phyloP scores from a whole-genome alignment of 116 monocot genomes.

The Papilionanthe hybrid region DNA sequence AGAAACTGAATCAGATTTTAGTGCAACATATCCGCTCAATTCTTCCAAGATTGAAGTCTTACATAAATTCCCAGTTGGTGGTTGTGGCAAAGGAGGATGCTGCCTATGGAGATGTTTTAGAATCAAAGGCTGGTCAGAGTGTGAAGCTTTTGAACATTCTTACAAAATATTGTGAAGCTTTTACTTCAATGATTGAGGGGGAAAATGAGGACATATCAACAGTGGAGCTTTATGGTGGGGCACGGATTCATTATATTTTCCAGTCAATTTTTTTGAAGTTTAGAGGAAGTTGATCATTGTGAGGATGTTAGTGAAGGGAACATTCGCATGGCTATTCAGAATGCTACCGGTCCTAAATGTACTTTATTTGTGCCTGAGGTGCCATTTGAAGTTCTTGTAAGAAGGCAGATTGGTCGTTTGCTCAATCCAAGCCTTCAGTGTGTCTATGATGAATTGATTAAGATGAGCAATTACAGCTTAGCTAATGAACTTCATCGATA shows the following conservation, averaged over 20 bases:
- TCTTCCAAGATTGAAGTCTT: constrained; percentile 88
- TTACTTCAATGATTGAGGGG: constrained; percentile 92
- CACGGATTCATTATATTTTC: neutral
- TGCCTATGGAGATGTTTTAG: constrained; percentile 81
- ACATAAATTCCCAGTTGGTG: constrained; percentile 83
- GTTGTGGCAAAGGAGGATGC: constrained; percentile 92
- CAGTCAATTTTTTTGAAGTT: too few relatives aligned
- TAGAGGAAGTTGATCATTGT: too few relatives aligned
- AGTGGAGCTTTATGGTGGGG: neutral
- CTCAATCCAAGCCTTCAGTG: constrained; percentile 97
- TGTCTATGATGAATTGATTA: constrained; percentile 94
- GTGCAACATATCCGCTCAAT: constrained; percentile 82
- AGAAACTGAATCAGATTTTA: constrained; percentile 97
- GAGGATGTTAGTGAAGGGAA: constrained; percentile 79
- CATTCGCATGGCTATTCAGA: constrained; percentile 91
- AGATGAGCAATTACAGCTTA: constrained; percentile 86
- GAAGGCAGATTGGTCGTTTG: constrained; percentile 84
- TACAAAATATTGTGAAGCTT: constrained; percentile 48
- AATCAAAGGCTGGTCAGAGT: constrained; percentile 54
- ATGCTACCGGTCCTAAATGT: constrained; percentile 39
- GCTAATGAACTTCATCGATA: constrained; percentile 75
- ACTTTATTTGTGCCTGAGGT: constrained; percentile 53
- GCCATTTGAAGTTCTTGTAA: constrained; percentile 90
- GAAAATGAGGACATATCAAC: constrained; percentile 93
- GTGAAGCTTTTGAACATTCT: too few relatives aligned